Evolutionary conservation across 1,139 yeast species (phyloP).

Genomic region (Saccharomycopsis hybrid): DNA sequence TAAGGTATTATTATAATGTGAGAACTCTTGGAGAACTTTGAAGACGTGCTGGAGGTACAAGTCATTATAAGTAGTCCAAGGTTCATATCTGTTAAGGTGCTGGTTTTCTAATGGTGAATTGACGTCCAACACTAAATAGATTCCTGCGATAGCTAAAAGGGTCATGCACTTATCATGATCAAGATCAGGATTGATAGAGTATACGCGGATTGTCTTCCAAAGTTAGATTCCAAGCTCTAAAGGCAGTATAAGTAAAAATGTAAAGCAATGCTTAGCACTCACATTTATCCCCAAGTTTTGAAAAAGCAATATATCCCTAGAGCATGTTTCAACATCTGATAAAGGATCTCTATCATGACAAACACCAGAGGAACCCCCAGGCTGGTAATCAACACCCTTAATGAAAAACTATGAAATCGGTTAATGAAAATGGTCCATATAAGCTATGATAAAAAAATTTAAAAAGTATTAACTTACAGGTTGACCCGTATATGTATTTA

Average conservation of each 20-base stretch:
- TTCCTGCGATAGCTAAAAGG: conserved; percentile 83
- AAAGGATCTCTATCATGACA: conserved; percentile 57
- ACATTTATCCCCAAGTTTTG: conserved; percentile 74
- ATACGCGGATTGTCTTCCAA: conserved; percentile 63
- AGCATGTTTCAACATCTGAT: conserved; percentile 61
- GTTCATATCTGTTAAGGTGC: conserved; percentile 81
- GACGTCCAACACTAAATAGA: conserved; percentile 83
- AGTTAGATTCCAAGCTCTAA: conserved; percentile 25
- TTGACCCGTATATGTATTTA: conserved; percentile 67
- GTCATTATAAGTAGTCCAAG: conserved; percentile 73
- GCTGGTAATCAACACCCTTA: conserved; percentile 81
- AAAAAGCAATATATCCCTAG: conserved; percentile 67
- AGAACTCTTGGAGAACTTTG: conserved; percentile 74
- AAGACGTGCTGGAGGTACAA: conserved; percentile 71
- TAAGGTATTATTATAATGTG: conserved; percentile 78
- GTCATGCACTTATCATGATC: conserved; percentile 92
- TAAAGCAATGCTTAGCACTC: conserved; percentile 24
- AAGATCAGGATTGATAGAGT: conserved; percentile 75
- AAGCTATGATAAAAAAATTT: neutral
- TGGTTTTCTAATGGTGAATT: conserved; percentile 77
- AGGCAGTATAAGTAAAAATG: neutral
- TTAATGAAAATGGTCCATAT: conserved; percentile 18
- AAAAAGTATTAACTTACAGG: conserved; percentile 40
- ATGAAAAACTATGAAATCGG: conserved; percentile 51
- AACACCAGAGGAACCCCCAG: conserved; percentile 76